Evolutionary conservation across 1,284 basidiomycete species (phyloP).

Genomic region (Puccinia coronata): DNA sequence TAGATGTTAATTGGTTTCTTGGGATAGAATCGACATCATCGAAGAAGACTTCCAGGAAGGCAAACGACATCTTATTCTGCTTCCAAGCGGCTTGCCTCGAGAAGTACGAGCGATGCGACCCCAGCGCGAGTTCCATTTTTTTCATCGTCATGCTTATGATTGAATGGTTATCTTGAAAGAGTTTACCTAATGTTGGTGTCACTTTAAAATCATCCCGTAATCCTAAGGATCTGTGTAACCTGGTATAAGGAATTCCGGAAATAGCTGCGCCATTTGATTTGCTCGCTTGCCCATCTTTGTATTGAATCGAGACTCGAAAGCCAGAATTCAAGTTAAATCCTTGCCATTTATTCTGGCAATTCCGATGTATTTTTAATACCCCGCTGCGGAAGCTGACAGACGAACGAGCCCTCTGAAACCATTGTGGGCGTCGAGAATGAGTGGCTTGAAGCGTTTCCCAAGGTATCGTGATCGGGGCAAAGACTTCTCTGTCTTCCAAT

Average conservation of each 20-base stretch:
- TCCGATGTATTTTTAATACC: conserved; percentile 66
- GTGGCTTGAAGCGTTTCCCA: conserved; percentile 61
- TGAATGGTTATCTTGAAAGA: conserved; percentile 68
- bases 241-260: conserved; percentile 61
- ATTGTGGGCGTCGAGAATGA: conserved; percentile 47
- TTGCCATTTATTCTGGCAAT: conserved; percentile 66
- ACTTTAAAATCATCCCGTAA: conserved; percentile 71
- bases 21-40: conserved; percentile 49
- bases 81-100: conserved; percentile 66
- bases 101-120: conserved; percentile 65
- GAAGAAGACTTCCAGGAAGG: conserved; percentile 69
- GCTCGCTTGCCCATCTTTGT: conserved; percentile 60
- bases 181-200: conserved; percentile 67
- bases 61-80: conserved; percentile 66
- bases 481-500: conserved; percentile 68
- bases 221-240: conserved; percentile 67
- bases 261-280: conserved; percentile 53
- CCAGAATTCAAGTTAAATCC: conserved; percentile 68
- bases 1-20: conserved; percentile 10
- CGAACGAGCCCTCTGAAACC: conserved; percentile 58
- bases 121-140: conserved; percentile 64
- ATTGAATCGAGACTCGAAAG: conserved; percentile 69
- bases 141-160: conserved; percentile 63
- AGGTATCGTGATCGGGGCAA: conserved; percentile 69
- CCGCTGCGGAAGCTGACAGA: conserved; percentile 63